A percentile compares a stretch with the other conserved stretches of the same genome.
phyloP scores from a whole-genome alignment of 345 rosid genomes.

The Camelina sativa region DNA sequence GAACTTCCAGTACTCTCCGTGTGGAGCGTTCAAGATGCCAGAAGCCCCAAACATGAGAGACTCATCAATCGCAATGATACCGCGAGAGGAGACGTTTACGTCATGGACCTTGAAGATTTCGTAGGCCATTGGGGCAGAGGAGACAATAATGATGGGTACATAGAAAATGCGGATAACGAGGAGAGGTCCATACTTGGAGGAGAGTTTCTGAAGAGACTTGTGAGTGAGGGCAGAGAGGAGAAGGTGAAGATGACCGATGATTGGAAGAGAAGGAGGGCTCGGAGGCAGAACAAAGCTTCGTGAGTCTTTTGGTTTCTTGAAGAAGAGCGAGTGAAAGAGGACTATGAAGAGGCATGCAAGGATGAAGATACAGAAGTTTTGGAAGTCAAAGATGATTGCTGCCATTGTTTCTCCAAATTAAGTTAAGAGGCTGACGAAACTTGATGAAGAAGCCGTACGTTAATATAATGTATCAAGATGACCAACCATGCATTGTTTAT shows the following conservation, averaged over 20 bases:
- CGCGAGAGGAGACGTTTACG: not conserved
- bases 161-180: not conserved
- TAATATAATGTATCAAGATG: too few species aligned
- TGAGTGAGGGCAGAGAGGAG: not conserved
- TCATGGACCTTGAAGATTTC: not conserved
- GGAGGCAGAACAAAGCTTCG: not conserved
- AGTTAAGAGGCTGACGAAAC: not conserved
- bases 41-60: not conserved
- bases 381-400: not conserved
- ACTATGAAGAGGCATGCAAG: not conserved
- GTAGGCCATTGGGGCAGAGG: not conserved
- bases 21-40: not conserved
- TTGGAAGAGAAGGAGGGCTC: not conserved
- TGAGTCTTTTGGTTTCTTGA: conserved; percentile 2
- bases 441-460: not conserved
- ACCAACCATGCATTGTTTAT: too few species aligned
- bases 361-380: not conserved
- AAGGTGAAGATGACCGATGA: conserved; percentile 1
- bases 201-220: conserved; percentile 18
- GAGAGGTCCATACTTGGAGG: not conserved
- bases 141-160: not conserved
- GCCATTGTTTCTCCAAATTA: not conserved
- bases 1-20: not conserved
- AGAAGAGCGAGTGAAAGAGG: not conserved
- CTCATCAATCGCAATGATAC: not conserved